Conservation (phyloP, 2,329 filamentous ascomycete genomes). For the Alternaria hordeiaustralica region DNA sequence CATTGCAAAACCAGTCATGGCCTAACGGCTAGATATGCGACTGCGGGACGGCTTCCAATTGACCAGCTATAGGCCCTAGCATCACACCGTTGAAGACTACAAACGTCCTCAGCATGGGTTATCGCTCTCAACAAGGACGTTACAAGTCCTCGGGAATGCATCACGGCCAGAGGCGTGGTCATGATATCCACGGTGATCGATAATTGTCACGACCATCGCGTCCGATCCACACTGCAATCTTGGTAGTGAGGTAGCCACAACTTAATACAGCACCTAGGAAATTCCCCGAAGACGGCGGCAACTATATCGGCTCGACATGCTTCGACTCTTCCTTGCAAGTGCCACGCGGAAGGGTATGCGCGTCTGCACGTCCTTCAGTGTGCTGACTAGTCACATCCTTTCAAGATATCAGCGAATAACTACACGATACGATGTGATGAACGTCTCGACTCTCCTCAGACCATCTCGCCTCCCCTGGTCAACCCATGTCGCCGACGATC, state of each 20-base stretch:
- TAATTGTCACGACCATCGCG: not conserved
- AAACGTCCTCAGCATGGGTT: not conserved
- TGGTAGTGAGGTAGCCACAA: not conserved
- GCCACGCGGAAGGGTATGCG: conserved; percentile 1
- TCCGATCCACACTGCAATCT: conserved; percentile 1
- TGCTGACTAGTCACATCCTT: not conserved
- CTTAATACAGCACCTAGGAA: not conserved
- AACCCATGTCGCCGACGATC: not conserved
- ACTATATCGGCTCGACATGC: conserved; percentile 8
- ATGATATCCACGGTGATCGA: not conserved
- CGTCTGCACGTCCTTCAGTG: conserved; percentile 1
- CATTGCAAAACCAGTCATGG: not conserved
- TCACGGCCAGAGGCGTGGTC: not conserved
- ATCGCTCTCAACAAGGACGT: not conserved
- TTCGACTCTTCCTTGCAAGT: not conserved
- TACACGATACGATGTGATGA: not conserved
- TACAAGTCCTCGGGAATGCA: not conserved
- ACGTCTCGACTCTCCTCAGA: not conserved
- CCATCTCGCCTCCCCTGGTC: not conserved
- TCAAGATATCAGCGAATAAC: not conserved
- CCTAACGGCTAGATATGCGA: not conserved
- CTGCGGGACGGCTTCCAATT: conserved; percentile 1
- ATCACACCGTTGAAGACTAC: not conserved
- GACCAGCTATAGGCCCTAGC: not conserved
- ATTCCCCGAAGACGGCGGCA: conserved; percentile 1